Base-by-base conservation (phyloP, 148 eudicot genomes). In the Diospyros lotus region DNA sequence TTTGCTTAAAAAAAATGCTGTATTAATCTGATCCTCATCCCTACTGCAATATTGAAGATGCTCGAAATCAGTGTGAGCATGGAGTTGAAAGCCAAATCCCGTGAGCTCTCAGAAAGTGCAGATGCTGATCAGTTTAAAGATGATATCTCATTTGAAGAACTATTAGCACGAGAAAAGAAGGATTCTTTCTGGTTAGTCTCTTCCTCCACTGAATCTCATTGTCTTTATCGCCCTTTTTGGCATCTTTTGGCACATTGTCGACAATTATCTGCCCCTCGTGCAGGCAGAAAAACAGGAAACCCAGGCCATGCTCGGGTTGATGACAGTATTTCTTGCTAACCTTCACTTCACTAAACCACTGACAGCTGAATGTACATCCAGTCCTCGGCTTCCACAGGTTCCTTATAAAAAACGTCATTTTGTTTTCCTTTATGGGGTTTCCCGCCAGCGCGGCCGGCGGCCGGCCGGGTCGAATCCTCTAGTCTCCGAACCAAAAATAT, bases 261-360 rank as follows among this genome's bases (percentile, higher is more conserved):
- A 42, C 42, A 55, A 64, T 46, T 9, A 63, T 66, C 38, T 9
- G 43, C 58, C 61, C 3, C 7, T 50, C 45, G 5, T 85, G 85
- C 89, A 90, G 94, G 94, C 92, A 88, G 75, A 90, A 76, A 67
- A 84, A 82, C 4, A 83, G 91, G 78, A 90, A 81, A 73, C 75
- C 77, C 7, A 82, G 79, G 68, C 59, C 80, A 1, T 67, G 83
- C 60, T 73, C 86, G 2, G 80, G 85, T 4, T 82, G 72, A 87
- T 73, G 76, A 67, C 7, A 38, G 60, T 9, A 3, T 60, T 58
- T 28, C 71, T 73, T 64, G 74, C 80, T 72, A 58, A 75, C 55
- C 51, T 59, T 44, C 44, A 41, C 45, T 40, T 4, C 42, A 42
- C 59, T 41, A 38, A 44, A 38, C 68, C 60, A 64, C 68, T 58